A percentile compares a stretch with the other conserved stretches of the same genome.
Evolutionary conservation across 1,284 basidiomycete species (phyloP).

Genomic region (Trichosporon sp.): DNA sequence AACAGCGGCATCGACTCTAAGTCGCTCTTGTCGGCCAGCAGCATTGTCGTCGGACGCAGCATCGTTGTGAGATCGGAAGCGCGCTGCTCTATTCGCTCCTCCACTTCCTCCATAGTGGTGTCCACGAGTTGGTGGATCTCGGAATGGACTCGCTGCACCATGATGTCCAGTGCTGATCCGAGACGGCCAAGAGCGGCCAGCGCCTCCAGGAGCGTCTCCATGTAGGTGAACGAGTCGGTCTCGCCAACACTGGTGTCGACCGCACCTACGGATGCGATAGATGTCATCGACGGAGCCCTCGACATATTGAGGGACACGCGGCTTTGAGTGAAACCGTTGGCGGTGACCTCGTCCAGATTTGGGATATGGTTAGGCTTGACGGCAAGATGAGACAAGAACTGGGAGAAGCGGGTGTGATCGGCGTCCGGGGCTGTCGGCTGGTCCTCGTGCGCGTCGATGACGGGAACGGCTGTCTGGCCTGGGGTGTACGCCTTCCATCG

Average conservation of each 20-base stretch:
- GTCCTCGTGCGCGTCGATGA: constrained; percentile 32
- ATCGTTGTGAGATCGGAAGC: constrained; percentile 68
- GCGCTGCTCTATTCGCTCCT: constrained; percentile 26
- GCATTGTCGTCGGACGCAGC: constrained; percentile 60
- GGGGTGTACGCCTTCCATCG: constrained; percentile 84
- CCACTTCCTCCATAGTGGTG: constrained; percentile 31
- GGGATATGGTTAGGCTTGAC: constrained; percentile 75
- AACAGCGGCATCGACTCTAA: constrained; percentile 33
- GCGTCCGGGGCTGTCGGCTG: constrained; percentile 20
- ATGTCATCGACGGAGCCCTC: constrained; percentile 48
- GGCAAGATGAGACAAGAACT: constrained; percentile 71
- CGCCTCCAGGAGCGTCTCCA: constrained; percentile 91
- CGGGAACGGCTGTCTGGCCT: constrained; percentile 65
- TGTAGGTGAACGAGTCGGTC: constrained; percentile 76
- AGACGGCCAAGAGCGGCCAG: constrained; percentile 88
- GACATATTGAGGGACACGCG: constrained; percentile 15
- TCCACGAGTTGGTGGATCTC: constrained; percentile 66
- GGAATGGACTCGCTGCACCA: constrained; percentile 78
- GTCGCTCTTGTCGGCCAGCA: constrained; percentile 28
- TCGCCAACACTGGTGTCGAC: constrained; percentile 18
- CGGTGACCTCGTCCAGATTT: constrained; percentile 53
- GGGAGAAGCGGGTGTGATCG: constrained; percentile 53
- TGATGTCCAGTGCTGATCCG: constrained; percentile 77
- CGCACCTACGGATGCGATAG: constrained; percentile 58
- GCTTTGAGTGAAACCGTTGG: constrained; percentile 9